These are phyloP conservation scores for Penicillium nordicum DNA, from an alignment of 2,329 filamentous ascomycete genomes.

Conservation along the genomic window DNA sequence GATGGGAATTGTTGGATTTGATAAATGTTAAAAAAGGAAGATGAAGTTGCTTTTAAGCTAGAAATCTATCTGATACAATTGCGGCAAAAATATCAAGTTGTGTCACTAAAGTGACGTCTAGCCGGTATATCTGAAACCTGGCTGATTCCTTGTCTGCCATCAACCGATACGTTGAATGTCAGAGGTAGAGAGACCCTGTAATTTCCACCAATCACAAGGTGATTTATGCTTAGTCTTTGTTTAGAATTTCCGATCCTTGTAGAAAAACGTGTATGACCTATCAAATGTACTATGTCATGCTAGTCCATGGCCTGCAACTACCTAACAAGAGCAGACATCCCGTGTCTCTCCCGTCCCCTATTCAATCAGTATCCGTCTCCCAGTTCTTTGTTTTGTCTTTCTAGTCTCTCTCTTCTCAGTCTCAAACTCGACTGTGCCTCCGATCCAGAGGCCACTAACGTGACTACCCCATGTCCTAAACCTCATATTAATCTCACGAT, in stretches of 20 bases:
- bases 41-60: not conserved
- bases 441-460: slow-evolving; percentile 13
- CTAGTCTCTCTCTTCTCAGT: not conserved
- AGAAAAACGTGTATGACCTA: not conserved
- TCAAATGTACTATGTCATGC: not conserved
- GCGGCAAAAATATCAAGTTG: not conserved
- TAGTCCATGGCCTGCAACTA: not conserved
- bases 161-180: not conserved
- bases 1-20: not conserved
- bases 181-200: not conserved
- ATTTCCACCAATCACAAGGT: not conserved
- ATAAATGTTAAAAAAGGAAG: not conserved
- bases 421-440: not conserved
- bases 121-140: slow-evolving; percentile 1
- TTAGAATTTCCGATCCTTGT: not conserved
- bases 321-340: too few relatives aligned
- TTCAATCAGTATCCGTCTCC: not conserved
- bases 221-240: not conserved
- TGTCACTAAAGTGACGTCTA: slow-evolving; percentile 1
- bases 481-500: slow-evolving; percentile 4
- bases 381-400: not conserved
- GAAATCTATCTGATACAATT: not conserved
- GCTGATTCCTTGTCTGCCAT: slow-evolving; percentile 1
- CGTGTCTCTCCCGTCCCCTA: not conserved
- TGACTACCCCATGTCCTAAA: not conserved